Conservation (phyloP, 1,139 yeast genomes). For the Hyphopichia burtonii region DNA sequence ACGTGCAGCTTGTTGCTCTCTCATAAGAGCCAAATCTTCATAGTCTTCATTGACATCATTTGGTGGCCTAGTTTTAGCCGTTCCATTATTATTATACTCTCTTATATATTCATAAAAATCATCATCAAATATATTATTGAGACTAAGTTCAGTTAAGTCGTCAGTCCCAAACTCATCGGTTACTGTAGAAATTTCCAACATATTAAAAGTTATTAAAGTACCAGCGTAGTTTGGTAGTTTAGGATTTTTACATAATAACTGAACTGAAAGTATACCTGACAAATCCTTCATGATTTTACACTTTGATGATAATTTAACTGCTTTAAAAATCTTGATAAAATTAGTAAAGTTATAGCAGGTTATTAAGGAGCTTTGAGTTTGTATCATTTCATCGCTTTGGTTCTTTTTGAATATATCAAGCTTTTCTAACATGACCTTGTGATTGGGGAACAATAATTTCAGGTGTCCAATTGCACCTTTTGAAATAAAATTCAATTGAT, state of each 20-base stretch:
- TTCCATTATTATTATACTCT: slow-evolving; percentile 11
- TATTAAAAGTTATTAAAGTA: slow-evolving; percentile 59
- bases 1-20: background rate
- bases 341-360: slow-evolving; percentile 52
- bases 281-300: slow-evolving; percentile 61
- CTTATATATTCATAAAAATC: slow-evolving; percentile 21
- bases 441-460: slow-evolving; percentile 66
- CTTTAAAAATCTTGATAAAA: slow-evolving; percentile 52
- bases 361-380: slow-evolving; percentile 16
- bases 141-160: slow-evolving; percentile 9
- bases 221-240: slow-evolving; percentile 48
- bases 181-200: slow-evolving; percentile 44
- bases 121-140: slow-evolving; percentile 24
- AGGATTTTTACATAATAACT: slow-evolving; percentile 38
- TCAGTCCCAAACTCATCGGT: slow-evolving; percentile 14
- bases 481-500: slow-evolving; percentile 55
- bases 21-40: slow-evolving; percentile 9
- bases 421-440: slow-evolving; percentile 58
- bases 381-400: slow-evolving; percentile 4
- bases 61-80: background rate
- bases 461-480: slow-evolving; percentile 69
- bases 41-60: slow-evolving; percentile 15
- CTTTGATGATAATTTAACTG: slow-evolving; percentile 56
- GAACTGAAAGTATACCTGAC: slow-evolving; percentile 52
- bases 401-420: slow-evolving; percentile 18